Evolutionary conservation across 441 rosid species (phyloP).

Genomic region (Populus tomentosa): DNA sequence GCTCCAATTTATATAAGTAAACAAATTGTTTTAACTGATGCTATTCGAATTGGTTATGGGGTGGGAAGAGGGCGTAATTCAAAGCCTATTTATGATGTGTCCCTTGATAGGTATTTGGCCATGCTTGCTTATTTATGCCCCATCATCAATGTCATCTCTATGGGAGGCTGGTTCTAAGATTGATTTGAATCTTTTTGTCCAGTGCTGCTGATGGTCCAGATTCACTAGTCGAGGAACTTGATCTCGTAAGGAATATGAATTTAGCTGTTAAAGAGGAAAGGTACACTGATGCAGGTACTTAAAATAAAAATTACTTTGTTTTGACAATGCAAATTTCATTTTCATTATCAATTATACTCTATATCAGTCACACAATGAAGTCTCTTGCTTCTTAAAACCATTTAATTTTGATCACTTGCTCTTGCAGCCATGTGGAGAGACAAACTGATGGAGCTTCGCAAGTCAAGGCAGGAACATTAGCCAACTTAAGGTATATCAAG

Average conservation of each 20-base stretch:
- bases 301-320: not conserved
- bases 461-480: conserved; percentile 34
- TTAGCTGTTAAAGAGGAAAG: conserved; percentile 80
- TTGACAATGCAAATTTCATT: not conserved
- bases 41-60: conserved; percentile 73
- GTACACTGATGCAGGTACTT: conserved; percentile 85
- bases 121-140: not conserved
- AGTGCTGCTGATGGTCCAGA: conserved; percentile 81
- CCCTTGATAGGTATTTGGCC: conserved; percentile 64
- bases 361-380: not conserved
- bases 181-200: conserved; percentile 25
- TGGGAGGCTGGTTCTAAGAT: conserved; percentile 21
- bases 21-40: conserved; percentile 69
- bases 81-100: conserved; percentile 62
- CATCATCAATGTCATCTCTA: conserved; percentile 6
- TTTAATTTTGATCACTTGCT: conserved; percentile 8
- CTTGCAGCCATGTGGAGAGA: conserved; percentile 68
- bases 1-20: conserved; percentile 83
- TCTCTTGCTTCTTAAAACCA: conserved; percentile 4
- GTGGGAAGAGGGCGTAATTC: conserved; percentile 39
- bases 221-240: conserved; percentile 64
- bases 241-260: conserved; percentile 58
- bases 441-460: conserved; percentile 53
- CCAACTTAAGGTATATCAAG: conserved; percentile 19
- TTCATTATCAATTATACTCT: not conserved